phyloP scores from a whole-genome alignment of 2,329 filamentous ascomycete genomes.

The Monilinia polystroma region DNA sequence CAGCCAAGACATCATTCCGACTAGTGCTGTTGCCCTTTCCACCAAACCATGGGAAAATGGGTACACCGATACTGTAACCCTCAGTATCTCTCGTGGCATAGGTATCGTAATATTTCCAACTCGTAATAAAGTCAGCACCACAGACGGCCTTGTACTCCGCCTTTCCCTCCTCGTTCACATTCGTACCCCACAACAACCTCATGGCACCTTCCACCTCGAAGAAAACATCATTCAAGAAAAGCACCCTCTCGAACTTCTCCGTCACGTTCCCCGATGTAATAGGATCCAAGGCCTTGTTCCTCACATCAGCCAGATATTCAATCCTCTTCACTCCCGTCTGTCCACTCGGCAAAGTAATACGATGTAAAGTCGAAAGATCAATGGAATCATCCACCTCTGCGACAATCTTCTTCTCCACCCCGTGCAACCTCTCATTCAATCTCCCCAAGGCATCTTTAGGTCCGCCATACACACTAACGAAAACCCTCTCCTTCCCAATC shows the following conservation, averaged over 20 bases:
- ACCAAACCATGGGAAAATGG: slow-evolving; percentile 68
- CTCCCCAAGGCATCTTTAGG: slow-evolving; percentile 52
- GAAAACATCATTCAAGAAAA: slow-evolving; percentile 68
- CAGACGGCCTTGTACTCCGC: slow-evolving; percentile 66
- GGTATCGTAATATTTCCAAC: slow-evolving; percentile 70
- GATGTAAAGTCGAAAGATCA: slow-evolving; percentile 55
- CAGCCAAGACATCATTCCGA: slow-evolving; percentile 60
- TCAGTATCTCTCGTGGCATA: slow-evolving; percentile 69
- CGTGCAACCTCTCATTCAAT: slow-evolving; percentile 51
- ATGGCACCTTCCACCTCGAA: slow-evolving; percentile 53
- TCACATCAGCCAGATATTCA: slow-evolving; percentile 68
- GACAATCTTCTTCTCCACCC: slow-evolving; percentile 47
- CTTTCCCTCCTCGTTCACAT: slow-evolving; percentile 50
- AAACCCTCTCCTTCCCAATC: slow-evolving; percentile 66
- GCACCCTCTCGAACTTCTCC: slow-evolving; percentile 53
- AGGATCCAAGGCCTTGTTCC: slow-evolving; percentile 67
- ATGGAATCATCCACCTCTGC: slow-evolving; percentile 55
- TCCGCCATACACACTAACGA: slow-evolving; percentile 70
- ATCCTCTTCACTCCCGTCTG: slow-evolving; percentile 68
- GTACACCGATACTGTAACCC: slow-evolving; percentile 61
- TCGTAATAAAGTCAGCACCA: slow-evolving; percentile 67
- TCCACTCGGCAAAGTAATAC: slow-evolving; percentile 61
- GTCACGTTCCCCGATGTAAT: slow-evolving; percentile 48
- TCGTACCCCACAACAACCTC: slow-evolving; percentile 62
- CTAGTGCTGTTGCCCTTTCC: slow-evolving; percentile 52